Conservation (phyloP, 1,139 yeast species). For the Dujonia santamariae region DNA sequence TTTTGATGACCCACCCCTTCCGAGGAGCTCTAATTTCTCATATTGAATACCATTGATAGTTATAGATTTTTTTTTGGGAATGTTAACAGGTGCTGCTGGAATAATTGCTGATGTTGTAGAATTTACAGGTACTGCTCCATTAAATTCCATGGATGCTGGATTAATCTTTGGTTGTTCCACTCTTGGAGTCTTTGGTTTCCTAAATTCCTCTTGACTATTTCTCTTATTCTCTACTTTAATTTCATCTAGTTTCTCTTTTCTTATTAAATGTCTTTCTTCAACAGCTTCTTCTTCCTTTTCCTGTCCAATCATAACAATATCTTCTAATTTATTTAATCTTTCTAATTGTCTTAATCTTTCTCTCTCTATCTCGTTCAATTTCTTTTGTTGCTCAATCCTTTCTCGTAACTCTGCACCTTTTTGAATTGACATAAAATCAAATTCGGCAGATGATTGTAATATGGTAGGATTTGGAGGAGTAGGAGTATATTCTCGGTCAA, state of each 20-base stretch:
- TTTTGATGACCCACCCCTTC: constrained; percentile 91
- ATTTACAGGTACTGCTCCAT: no score
- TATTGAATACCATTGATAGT: constrained; percentile 58
- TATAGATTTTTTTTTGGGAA: constrained; percentile 27
- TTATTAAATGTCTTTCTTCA: constrained; percentile 2
- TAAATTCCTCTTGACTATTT: constrained; percentile 14
- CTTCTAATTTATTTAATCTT: constrained; percentile 4
- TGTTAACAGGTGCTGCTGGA: constrained; percentile 6
- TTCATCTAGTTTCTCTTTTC: constrained; percentile 9
- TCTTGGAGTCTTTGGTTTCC: constrained; percentile 24
- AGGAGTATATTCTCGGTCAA: no score
- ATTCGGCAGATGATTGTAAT: no score
- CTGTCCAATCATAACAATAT: constrained; percentile 4
- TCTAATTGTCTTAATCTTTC: constrained; percentile 6
- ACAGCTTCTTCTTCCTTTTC: not conserved
- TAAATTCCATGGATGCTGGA: not conserved
- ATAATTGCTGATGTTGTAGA: constrained; percentile 4
- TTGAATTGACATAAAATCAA: constrained; percentile 16
- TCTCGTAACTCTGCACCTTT: constrained; percentile 25
- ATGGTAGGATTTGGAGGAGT: not conserved
- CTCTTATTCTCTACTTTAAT: constrained; percentile 10
- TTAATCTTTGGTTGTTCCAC: not conserved
- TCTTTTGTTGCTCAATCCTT: constrained; percentile 26
- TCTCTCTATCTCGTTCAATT: constrained; percentile 15
- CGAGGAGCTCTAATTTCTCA: constrained; percentile 75